Evolutionary conservation across 768 basidiomycete genomes (phyloP), one percentile per base, ranked within the genome.

Genomic region (Agrocybe praecox): DNA sequence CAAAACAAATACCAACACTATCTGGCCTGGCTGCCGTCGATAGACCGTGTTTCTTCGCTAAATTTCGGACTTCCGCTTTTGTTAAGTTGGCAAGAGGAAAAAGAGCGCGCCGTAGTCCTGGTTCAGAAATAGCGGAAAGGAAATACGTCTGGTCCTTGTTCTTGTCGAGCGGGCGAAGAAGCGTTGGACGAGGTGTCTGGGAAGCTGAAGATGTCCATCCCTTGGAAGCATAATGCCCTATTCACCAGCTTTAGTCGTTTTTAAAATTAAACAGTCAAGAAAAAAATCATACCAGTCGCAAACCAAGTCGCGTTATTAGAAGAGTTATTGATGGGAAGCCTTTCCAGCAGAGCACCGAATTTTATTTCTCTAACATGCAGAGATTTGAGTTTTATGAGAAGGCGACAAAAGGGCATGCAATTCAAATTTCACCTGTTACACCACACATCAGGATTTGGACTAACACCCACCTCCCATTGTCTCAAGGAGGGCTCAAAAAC

Each of bases 1-100:
- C 87, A 61, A 98, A 98, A 66, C 96, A 98, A 17, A 98, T 81
- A 0, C 96, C 96, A 85, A 96, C 94, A 70, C 92, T 94, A 67
- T 98, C 96, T 17, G 78, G 80, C 57, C 92, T 80, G 2, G 82
- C 77, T 0, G 92, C 91, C 2, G 88, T 94, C 2, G 88, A 86
- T 18, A 98, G 71, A 1, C 69, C 73, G 67, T 81, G 82, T 29
- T 81, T 67, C 9, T 71, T 71, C 0, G 96, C 96, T 17, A 96
- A 73, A 55, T 80, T 76, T 14, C 94, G 82, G 0, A 97, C 92
- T 61, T 88, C 76, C 0, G 77, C 60, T 71, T 98, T 98, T 6
- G 72, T 79, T 9, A 90, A 65, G 12, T 74, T 66, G 2, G 83
- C 88, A 6, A 98, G 74, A 0, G 95, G 96, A 59, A 97, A 95